Base-by-base conservation (phyloP, 2,329 filamentous ascomycete species). In the Alternaria burnsii region DNA sequence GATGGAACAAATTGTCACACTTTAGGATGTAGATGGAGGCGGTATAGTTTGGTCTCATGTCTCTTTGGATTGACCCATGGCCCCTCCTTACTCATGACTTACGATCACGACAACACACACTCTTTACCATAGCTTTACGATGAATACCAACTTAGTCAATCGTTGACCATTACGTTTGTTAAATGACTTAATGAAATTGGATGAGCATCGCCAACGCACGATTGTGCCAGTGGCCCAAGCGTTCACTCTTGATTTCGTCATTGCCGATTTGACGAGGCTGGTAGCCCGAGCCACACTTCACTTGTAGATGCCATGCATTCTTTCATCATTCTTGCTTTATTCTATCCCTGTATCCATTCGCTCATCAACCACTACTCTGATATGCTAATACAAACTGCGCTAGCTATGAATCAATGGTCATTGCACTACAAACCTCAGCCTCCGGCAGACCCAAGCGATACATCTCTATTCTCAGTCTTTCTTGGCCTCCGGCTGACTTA, bases 11-110 rank as follows among this genome's bases (percentile, higher is more conserved):
- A 65, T 60, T 59, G 59, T 43, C 46, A 36, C 11, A 28, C 32
- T 26, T 44, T 16, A 12, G 20, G 0, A 36, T 26, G 14, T 14
- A 26, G 4, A 6, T n/a, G 4, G 46, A 48, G n/a, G 8, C 32
- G 9, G 38, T 18, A 40, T 34, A 9, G 18, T 38, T 26, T 26
- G 46, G 10, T 20, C 47, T 48, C 43, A 8, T n/a, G 16, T 65
- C 51, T 42, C 20, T 12, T 62, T 55, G 46, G 62, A 58, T 62
- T 24, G 59, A 65, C 59, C 59, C 59, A 28, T 55, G 60, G 59
- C 52, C 62, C 42, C 20, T 64, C 62, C 16, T 55, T 38, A 46
- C 16, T 52, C 16, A 48, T 28, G 47, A 34, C 20, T 50, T 43
- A 32, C 12, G 34, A 36, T 41, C 52, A 20, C 12, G 44, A 48